These are phyloP conservation scores for Lactarius evosmus DNA, from an alignment of 768 basidiomycete species.

Conservation along the genomic window DNA sequence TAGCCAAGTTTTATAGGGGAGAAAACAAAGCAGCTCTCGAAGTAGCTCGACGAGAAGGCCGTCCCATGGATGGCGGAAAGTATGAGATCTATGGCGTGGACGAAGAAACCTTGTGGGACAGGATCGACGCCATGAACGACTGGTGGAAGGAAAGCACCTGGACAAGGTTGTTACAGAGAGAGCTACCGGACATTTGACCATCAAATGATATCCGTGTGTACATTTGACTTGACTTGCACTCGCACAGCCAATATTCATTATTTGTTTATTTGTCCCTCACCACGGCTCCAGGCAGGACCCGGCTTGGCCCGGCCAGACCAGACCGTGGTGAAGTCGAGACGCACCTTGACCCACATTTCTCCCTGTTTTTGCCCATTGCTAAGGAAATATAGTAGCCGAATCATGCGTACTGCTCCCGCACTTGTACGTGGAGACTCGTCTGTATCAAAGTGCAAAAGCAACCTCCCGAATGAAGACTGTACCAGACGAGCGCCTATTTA, in stretches of 20 bases:
- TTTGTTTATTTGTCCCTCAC: not conserved
- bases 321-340: not conserved
- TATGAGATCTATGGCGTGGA: slow-evolving; percentile 86
- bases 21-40: slow-evolving; percentile 81
- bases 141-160: slow-evolving; percentile 95
- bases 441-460: not conserved
- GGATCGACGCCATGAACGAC: slow-evolving; percentile 77
- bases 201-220: slow-evolving; percentile 6
- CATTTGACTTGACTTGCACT: not conserved
- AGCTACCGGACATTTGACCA: slow-evolving; percentile 69
- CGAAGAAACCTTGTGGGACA: slow-evolving; percentile 83
- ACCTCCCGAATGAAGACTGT: not conserved
- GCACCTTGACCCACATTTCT: not conserved
- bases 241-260: not conserved
- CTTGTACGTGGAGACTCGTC: not conserved
- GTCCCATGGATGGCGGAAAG: slow-evolving; percentile 60
- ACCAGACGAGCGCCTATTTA: not conserved
- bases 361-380: not conserved
- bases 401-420: not conserved
- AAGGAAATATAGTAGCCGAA: not conserved
- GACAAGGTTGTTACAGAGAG: slow-evolving; percentile 75
- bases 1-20: slow-evolving; percentile 46
- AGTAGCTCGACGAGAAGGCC: slow-evolving; percentile 72
- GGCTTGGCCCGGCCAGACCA: not conserved
- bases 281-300: not conserved